Evolutionary conservation across 768 basidiomycete species (phyloP).

Genomic region (Pisolithus microcarpus): DNA sequence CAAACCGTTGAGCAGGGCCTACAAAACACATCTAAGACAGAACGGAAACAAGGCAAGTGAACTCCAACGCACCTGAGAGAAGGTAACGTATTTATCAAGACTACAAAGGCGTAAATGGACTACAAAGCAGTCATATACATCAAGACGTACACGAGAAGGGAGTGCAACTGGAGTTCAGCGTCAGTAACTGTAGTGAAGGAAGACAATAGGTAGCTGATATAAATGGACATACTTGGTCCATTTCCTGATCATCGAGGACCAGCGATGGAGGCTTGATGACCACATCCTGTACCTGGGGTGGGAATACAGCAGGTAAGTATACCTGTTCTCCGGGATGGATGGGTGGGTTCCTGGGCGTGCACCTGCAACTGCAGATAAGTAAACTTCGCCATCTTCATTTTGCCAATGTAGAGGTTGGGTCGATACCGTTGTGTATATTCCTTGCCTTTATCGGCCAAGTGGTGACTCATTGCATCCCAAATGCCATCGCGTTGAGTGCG

Average conservation of each 20-base stretch:
- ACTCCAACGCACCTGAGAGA: constrained; percentile 17
- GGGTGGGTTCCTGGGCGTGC: constrained; percentile 35
- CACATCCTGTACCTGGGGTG: constrained; percentile 25
- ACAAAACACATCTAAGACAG: constrained; percentile 2
- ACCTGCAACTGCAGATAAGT: constrained; percentile 26
- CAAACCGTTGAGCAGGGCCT: constrained; percentile 21
- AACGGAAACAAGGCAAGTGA: constrained; percentile 33
- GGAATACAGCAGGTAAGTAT: constrained; percentile 46
- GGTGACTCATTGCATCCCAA: constrained; percentile 41
- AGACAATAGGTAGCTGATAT: neutral
- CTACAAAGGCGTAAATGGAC: constrained; percentile 40
- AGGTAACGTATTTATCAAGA: constrained; percentile 23
- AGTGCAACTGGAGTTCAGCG: constrained; percentile 38
- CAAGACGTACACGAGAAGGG: constrained; percentile 47
- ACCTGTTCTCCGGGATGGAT: constrained; percentile 32
- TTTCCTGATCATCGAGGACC: constrained; percentile 38
- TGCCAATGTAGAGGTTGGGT: neutral
- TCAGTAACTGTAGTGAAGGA: neutral
- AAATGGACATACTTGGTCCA: constrained; percentile 35
- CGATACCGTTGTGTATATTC: constrained; percentile 48
- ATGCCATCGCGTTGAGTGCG: constrained; percentile 41
- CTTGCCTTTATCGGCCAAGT: constrained; percentile 36
- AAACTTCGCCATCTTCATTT: neutral
- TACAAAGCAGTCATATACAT: neutral
- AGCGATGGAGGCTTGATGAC: constrained; percentile 17